Evolutionary conservation across 2,329 filamentous ascomycete genomes (phyloP).

Genomic region (Elsinoe necatrix): DNA sequence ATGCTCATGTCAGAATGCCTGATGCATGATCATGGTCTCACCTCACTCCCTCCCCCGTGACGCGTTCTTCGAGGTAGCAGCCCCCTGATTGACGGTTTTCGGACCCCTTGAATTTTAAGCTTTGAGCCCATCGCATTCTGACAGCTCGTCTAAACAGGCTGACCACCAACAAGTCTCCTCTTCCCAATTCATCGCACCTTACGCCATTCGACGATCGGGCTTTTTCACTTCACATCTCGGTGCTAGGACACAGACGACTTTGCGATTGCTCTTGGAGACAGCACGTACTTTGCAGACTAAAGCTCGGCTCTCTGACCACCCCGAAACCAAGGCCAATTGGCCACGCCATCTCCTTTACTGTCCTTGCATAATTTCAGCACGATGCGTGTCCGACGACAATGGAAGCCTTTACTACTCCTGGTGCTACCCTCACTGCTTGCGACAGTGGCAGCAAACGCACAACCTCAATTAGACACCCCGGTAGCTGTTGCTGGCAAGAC

Average conservation of each 20-base stretch:
- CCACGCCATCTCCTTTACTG: background rate
- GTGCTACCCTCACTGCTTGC: conserved; percentile 9
- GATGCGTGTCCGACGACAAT: conserved; percentile 13
- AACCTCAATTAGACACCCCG: background rate
- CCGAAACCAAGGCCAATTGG: background rate
- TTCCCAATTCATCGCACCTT: background rate
- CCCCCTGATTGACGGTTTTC: background rate
- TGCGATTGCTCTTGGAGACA: background rate
- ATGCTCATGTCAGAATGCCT: too few species aligned
- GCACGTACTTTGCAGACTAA: background rate
- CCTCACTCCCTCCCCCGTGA: background rate
- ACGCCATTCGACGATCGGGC: background rate
- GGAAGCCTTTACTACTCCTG: conserved; percentile 10
- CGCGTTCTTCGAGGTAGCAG: background rate
- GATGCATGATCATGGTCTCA: background rate
- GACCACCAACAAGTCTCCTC: background rate
- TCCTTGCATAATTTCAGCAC: background rate
- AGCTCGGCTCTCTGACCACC: background rate
- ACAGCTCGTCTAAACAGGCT: background rate
- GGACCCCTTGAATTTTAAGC: conserved; percentile 3
- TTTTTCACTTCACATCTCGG: background rate
- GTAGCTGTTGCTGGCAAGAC: conserved; percentile 18
- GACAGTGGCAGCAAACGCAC: background rate
- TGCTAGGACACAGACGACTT: background rate
- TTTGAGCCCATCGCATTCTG: background rate